A percentile compares a stretch with the other conserved stretches of the same genome.
These are phyloP conservation scores for Lasiodiplodia citricola DNA, from an alignment of 2,329 filamentous ascomycete genomes.

Conservation along the genomic window DNA sequence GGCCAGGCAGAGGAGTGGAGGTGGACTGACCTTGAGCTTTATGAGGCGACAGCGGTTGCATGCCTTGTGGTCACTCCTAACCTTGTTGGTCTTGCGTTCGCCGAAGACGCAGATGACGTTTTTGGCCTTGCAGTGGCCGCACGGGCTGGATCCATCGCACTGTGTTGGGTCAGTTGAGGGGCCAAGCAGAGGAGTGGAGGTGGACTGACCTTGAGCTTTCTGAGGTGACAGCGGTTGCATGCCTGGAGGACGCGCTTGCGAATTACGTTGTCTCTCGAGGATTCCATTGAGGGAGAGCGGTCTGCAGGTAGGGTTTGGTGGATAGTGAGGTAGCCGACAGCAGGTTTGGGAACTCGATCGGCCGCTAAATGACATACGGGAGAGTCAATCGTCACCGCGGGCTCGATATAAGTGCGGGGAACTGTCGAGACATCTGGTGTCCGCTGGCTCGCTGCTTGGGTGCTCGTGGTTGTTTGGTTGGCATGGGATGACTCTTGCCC, in stretches of 20 bases:
- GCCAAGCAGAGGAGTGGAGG: conserved; percentile 2
- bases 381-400: no score
- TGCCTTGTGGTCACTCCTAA: conserved; percentile 46
- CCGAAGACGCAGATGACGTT: conserved; percentile 70
- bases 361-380: no score
- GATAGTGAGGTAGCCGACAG: no score
- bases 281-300: conserved; percentile 44
- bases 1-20: conserved; percentile 14
- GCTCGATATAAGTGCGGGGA: no score
- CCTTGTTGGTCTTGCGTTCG: conserved; percentile 58
- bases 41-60: conserved; percentile 70
- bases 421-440: no score
- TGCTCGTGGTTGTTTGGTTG: no score
- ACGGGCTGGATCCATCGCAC: conserved; percentile 69
- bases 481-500: no score
- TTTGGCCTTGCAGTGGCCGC: conserved; percentile 66
- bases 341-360: no score
- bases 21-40: conserved; percentile 64
- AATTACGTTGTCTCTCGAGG: conserved; percentile 50
- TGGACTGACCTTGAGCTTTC: conserved; percentile 66
- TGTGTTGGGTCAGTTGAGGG: conserved; percentile 34
- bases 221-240: conserved; percentile 68
- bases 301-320: conserved; percentile 21
- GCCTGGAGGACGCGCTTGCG: conserved; percentile 70
- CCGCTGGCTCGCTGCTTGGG: no score